Base-by-base conservation (phyloP, 2,329 filamentous ascomycete genomes). In the Penicillium paneum region DNA sequence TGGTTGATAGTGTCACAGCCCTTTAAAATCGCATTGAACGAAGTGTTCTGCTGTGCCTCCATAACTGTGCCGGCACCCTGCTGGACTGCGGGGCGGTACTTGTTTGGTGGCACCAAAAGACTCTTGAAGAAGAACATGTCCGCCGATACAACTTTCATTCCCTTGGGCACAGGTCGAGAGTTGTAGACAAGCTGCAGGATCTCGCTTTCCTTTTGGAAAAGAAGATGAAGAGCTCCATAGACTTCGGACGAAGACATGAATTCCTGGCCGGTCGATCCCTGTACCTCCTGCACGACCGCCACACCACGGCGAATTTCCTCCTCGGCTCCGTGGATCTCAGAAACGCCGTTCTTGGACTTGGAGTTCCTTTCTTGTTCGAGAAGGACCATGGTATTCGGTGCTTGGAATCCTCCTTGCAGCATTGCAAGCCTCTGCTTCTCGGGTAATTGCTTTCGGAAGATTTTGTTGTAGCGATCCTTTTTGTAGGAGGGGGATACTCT, bases 111-210 rank as follows among this genome's bases (percentile, higher is more conserved):
- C 0, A 99, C 91, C 13, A 97, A 79, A 49, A 99, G 78, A 34
- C 86, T 87, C 53, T 89, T 86, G 53, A 97, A 80, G 75, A 99
- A 99, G 76, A 99, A 97, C 86, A 97, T 96, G 62, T 96, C 89
- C 1, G 90, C 84, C 2, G 79, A 85, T n/a, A 91, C 78, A 17
- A 77, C 77, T 7, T 75, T 74, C 35, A 79, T 75, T 52, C 81
- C 83, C 68, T 83, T 86, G 5, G 81, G 78, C n/a, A 72, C 67
- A 5, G 87, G 84, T 54, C 88, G 86, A 17, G 90, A 88, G 68
- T 86, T 88, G 75, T 97, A 99, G 5, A 99, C 78, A n/a, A 97
- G 79, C 15, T 85, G 81, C 40, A 99, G 72, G 31, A 99, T 81
- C 40, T 96, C 91, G 58, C 88, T 83, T 68, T 99, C 94, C 58